Conservation (phyloP, 805 yeast genomes). For the Candida xiaguanensis region DNA sequence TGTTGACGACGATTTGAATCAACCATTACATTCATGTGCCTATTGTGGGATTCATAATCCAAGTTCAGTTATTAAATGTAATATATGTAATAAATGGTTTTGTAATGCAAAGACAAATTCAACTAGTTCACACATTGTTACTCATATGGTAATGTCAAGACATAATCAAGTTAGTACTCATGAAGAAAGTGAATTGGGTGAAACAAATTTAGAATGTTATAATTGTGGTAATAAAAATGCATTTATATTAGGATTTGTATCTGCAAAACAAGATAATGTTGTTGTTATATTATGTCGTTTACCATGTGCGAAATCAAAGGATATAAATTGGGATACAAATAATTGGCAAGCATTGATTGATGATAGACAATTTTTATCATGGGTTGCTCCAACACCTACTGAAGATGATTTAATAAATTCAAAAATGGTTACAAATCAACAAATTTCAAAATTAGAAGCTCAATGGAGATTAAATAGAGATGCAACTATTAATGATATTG, state of each 20-base stretch:
- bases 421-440: constrained; percentile 53
- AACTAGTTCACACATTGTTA: constrained; percentile 75
- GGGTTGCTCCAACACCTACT: constrained; percentile 73
- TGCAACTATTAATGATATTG: constrained; percentile 63
- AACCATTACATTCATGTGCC: constrained; percentile 35
- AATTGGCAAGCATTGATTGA: constrained; percentile 88
- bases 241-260: constrained; percentile 79
- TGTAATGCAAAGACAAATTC: constrained; percentile 66
- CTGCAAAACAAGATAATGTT: constrained; percentile 82
- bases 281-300: constrained; percentile 83
- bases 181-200: constrained; percentile 82
- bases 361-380: constrained; percentile 69
- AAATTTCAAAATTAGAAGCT: constrained; percentile 70
- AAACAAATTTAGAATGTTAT: constrained; percentile 81
- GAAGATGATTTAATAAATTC: constrained; percentile 61
- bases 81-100: constrained; percentile 79
- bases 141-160: constrained; percentile 76
- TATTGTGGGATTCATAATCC: constrained; percentile 76
- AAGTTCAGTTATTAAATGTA: constrained; percentile 69
- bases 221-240: constrained; percentile 82
- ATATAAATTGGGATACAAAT: constrained; percentile 78
- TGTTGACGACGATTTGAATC: not conserved
- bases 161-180: constrained; percentile 76
- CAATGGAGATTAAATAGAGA: constrained; percentile 74
- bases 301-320: constrained; percentile 80